A percentile compares a stretch with the other conserved stretches of the same genome.
Conservation (phyloP, 148 eudicot genomes). For the Chenopodium formosanum region DNA sequence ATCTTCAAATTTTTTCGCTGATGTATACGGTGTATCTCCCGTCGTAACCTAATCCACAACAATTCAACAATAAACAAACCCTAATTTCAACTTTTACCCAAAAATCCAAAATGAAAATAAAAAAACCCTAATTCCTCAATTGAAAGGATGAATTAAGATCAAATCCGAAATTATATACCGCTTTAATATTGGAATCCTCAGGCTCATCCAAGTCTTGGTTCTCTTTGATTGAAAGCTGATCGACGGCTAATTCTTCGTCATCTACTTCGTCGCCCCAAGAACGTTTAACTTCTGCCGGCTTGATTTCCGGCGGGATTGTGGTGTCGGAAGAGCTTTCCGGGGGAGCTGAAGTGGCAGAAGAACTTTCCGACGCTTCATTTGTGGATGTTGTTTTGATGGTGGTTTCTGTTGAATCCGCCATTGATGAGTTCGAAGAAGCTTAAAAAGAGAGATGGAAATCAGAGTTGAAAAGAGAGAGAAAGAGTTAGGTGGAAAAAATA, state of each 20-base stretch:
- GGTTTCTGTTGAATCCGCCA: slow-evolving; percentile 31
- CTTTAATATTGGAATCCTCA: slow-evolving; percentile 57
- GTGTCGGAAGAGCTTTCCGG: neutral
- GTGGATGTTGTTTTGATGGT: neutral
- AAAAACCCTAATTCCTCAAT: slow-evolving; percentile 17
- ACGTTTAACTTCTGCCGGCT: slow-evolving; percentile 28
- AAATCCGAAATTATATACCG: slow-evolving; percentile 35
- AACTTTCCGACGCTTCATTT: neutral
- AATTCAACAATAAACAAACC: neutral
- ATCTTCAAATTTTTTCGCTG: slow-evolving; percentile 79
- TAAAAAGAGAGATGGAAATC: neutral
- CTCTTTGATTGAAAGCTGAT: slow-evolving; percentile 25
- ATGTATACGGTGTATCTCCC: slow-evolving; percentile 76
- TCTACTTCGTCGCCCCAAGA: slow-evolving; percentile 61
- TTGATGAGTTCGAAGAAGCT: neutral
- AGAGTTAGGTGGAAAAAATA: too few relatives aligned
- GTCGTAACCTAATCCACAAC: slow-evolving; percentile 48
- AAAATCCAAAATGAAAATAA: neutral
- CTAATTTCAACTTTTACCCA: too few relatives aligned
- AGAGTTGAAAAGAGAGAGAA: too few relatives aligned
- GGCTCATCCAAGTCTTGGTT: slow-evolving; percentile 55
- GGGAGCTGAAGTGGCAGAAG: neutral
- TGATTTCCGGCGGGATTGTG: slow-evolving; percentile 18
- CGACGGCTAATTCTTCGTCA: slow-evolving; percentile 34
- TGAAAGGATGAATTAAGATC: slow-evolving; percentile 9